These are phyloP conservation scores for Balamuthia mandrillaris DNA, from an alignment of 208 protist species.

Conservation along the genomic window DNA sequence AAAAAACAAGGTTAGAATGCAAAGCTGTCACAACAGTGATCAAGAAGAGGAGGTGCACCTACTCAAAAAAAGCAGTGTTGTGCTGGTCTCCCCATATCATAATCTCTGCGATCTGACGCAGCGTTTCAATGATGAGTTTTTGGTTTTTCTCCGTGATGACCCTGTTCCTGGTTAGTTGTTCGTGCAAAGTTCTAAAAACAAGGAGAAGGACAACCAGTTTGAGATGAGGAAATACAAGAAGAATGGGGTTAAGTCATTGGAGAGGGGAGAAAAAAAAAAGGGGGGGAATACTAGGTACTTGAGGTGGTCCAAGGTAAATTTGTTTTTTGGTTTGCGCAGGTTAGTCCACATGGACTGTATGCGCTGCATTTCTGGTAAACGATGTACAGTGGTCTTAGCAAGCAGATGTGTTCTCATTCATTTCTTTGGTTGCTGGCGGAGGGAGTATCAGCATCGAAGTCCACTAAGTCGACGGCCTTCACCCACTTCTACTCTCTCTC, in stretches of 20 bases:
- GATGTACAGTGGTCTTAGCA: too few relatives aligned
- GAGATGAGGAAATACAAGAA: neutral
- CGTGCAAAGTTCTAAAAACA: slow-evolving; percentile 37
- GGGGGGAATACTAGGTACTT: slow-evolving; percentile 2
- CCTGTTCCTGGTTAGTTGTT: slow-evolving; percentile 48
- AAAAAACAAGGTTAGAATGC: slow-evolving; percentile 1
- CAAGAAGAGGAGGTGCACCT: neutral
- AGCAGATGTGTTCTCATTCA: too few relatives aligned
- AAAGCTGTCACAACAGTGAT: neutral
- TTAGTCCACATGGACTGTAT: too few relatives aligned
- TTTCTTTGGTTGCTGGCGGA: too few relatives aligned
- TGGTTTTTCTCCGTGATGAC: slow-evolving; percentile 55
- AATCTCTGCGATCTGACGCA: slow-evolving; percentile 74
- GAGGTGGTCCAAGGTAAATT: slow-evolving; percentile 58
- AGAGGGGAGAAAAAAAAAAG: neutral
- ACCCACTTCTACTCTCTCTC: too few relatives aligned
- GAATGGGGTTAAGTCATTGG: neutral
- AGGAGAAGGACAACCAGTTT: neutral
- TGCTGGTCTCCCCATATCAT: slow-evolving; percentile 86
- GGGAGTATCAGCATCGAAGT: too few relatives aligned
- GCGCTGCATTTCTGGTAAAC: too few relatives aligned
- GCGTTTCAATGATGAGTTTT: slow-evolving; percentile 70
- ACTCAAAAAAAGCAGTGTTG: slow-evolving; percentile 74
- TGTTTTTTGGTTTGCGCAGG: slow-evolving; percentile 48
- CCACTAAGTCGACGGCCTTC: too few relatives aligned